phyloP scores from a whole-genome alignment of 331 rosid genomes.

The Quercus lobata region DNA sequence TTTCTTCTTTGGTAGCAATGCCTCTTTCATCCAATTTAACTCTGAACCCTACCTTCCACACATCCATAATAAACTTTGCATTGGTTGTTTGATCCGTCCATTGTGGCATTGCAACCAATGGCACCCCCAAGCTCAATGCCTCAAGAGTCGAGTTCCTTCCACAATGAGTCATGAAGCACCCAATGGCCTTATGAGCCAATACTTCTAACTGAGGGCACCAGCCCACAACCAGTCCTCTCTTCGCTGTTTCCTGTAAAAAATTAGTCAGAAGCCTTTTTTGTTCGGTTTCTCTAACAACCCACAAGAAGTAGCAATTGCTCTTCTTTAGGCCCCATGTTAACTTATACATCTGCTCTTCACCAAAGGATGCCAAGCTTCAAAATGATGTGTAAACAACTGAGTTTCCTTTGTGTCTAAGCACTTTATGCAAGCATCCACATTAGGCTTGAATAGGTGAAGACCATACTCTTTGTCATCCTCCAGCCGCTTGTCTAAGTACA shows the following conservation, averaged over 20 bases:
- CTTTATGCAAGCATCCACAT: no score
- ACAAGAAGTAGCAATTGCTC: background rate
- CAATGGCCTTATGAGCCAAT: constrained; percentile 18
- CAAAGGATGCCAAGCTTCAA: no score
- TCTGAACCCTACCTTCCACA: constrained; percentile 20
- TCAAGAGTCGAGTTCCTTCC: constrained; percentile 3
- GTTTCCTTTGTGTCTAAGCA: no score
- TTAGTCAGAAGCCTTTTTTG: background rate
- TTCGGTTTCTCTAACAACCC: constrained; percentile 16
- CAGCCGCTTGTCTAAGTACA: no score
- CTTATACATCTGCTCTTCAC: constrained; percentile 13
- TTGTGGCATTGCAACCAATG: no score
- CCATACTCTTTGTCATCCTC: no score
- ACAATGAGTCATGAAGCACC: constrained; percentile 13
- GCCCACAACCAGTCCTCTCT: constrained; percentile 1
- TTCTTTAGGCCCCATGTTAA: background rate
- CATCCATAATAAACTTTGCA: constrained; percentile 16
- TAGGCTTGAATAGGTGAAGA: no score
- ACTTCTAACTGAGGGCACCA: constrained; percentile 24
- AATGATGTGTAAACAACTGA: no score
- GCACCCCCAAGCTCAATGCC: no score
- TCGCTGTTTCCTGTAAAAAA: background rate
- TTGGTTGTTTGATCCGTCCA: background rate
- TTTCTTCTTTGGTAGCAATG: constrained; percentile 15
- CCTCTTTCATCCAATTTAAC: background rate